Conservation (phyloP, 495 filamentous ascomycete species). For the Aspergillus cavernicola region DNA sequence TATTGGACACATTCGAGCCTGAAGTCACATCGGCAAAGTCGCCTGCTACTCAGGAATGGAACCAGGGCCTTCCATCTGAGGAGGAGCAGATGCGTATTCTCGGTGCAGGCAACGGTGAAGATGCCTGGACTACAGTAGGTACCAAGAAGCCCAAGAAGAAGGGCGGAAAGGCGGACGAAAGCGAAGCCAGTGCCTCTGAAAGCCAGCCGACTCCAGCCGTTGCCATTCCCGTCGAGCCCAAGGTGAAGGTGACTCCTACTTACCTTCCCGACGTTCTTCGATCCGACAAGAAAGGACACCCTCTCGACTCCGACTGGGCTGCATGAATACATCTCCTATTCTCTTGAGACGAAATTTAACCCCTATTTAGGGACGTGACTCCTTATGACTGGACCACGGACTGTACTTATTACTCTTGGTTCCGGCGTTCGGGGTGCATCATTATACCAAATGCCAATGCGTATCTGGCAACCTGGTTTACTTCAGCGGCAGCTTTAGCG, state of each 20-base stretch:
- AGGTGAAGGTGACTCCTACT: conserved; percentile 40
- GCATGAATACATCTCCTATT: conserved; percentile 29
- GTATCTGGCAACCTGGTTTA: conserved; percentile 14
- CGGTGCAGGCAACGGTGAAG: conserved; percentile 51
- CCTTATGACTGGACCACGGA: conserved; percentile 12
- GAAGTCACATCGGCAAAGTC: conserved; percentile 33
- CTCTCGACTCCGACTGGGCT: conserved; percentile 58
- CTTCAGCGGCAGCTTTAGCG: conserved; percentile 8
- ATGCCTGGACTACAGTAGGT: conserved; percentile 72
- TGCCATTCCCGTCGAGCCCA: conserved; percentile 34
- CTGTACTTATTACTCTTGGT: conserved; percentile 39
- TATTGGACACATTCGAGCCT: conserved; percentile 76
- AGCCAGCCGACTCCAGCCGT: conserved; percentile 29
- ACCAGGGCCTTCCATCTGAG: conserved; percentile 64
- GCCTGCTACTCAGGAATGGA: conserved; percentile 42
- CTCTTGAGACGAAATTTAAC: neutral
- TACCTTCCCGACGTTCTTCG: conserved; percentile 42
- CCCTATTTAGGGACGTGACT: neutral
- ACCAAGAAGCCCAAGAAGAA: conserved; percentile 63
- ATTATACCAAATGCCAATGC: conserved; percentile 27
- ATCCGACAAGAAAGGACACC: conserved; percentile 46
- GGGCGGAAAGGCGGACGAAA: conserved; percentile 39
- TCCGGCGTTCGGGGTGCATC: conserved; percentile 38
- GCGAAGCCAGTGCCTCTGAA: conserved; percentile 41
- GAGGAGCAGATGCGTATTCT: conserved; percentile 80